Evolutionary conservation across 2,329 filamentous ascomycete species (phyloP), one percentile per base, ranked within the genome.

Genomic region (Huntiella savannae): DNA sequence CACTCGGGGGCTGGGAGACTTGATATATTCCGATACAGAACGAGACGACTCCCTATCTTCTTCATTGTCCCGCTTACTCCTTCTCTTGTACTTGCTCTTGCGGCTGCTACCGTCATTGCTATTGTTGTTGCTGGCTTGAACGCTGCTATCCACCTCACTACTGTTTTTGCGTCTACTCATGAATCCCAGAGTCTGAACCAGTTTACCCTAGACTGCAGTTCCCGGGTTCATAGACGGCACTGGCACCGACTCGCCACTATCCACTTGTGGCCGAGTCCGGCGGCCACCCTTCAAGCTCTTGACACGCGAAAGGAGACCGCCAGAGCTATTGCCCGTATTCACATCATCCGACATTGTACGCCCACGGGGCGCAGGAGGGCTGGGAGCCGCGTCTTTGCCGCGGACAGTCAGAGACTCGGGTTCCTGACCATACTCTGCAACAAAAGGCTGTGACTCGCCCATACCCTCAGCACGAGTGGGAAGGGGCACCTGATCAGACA

Each of bases 201-300:
- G 47, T 42, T 44, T 54, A 55, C 54, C 54, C 57, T 64, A 66
- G 49, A 62, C 61, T 47, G 62, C 63, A 43, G 62, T 63, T 49
- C 64, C 63, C 46, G 62, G 58, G 38, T 53, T 51, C 6, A 17
- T 37, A 40, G 40, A 41, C 47, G 40, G 44, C 40, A 43, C 41
- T 42, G 40, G 53, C 22, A 49, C 36, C 34, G 48, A 49, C 13
- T 49, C 48, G 5, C 43, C 37, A 41, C 43, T 46, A 15, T 49
- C 48, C 39, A 45, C 44, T 40, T 49, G 48, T 35, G 48, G 45
- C 43, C 48, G 48, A 40, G 46, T 48, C 42, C 59, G 58, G 52
- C 77, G 70, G 32, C 75, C 75, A 43, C 79, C 79, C 66, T 84
- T 87, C 62, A 91, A 63, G 61, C 79, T 85, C 70, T 83, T 86